Evolutionary conservation across 371 early-diverging fungal genomes (phyloP), one percentile per base, ranked within the genome.

Genomic region (Rhizomucor pusillus): DNA sequence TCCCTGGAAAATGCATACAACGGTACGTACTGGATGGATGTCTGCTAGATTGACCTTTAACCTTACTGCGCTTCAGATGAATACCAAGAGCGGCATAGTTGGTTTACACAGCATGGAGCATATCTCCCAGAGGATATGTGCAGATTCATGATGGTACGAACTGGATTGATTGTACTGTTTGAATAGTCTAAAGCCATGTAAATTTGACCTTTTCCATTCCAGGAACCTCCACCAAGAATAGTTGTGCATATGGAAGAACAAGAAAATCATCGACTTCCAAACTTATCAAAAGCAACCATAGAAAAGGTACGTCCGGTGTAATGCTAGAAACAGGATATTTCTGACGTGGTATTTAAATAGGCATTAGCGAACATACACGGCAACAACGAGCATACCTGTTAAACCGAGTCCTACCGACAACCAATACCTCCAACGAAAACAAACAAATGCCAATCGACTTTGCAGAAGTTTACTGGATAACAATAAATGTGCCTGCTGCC

Each of bases 61-160:
- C 10, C 24, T 22, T 23, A 1, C 23, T 29, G 13, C 18, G 10
- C 22, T 52, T 7, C 46, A 75, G 77, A 71, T 44, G 77, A 77
- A 40, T 22, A 67, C 29, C 69, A 73, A 43, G 65, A 77, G 43
- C 56, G 74, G 23, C 51, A 52, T 43, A 47, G 64, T 20, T 77
- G 77, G 77, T 60, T 68, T 37, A 57, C 61, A 4, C 64, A 73
- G 24, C 77, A 77, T 51, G 77, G 73, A 12, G 61, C 69, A 50
- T 77, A 71, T 60, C 56, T 77, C 39, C 77, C 77, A 13, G 66
- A 70, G 33, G 74, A 61, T 12, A 43, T 77, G 9, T 77, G 77
- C 51, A 65, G 69, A 11, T 77, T 77, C 48, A 77, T 77, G 39
- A 69, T 65, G 50, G 77, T 71, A 66, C n/a, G n/a, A n/a, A n/a